Evolutionary conservation across 805 yeast genomes (phyloP), one percentile per base, ranked within the genome.

Genomic region (Zygoascus tannicola): DNA sequence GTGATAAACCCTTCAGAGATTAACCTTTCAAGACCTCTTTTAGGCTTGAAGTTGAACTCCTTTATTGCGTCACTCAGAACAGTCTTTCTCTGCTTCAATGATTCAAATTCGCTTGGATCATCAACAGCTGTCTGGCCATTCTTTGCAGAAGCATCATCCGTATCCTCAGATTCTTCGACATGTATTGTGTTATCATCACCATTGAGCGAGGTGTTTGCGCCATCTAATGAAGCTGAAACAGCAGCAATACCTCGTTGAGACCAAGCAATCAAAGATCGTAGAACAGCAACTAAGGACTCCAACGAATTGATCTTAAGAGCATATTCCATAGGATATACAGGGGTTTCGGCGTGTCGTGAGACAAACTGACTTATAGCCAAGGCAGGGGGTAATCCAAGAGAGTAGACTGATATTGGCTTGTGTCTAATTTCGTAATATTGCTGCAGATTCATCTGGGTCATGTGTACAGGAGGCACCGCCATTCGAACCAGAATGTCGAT

Each of bases 61-160:
- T 74, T 73, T 14, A 86, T 73, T 43, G 88, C 88, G 47, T 85
- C 92, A 20, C 82, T 70, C 32, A 90, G 67, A 2, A 82, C 82
- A 28, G 83, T 86, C 61, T 92, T 92, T 46, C 90, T 71, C 54
- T 78, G 83, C 56, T 92, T 94, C 52, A 80, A 73, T 40, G 73
- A 77, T 54, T 88, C 97, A 62, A 92, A 90, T 60, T 86, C 94
- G 18, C 75, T 73, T 1, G 94, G 88, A 53, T 81, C 85, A 56
- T 83, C 94, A 14, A 67, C 52, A 8, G 52, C 41, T 16, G 40
- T 19, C 7, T 38, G 41, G 5, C 38, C 37, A 15, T 40, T 22
- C 10, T 19, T 20, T 14, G 45, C 22, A 26, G 23, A 35, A 8
- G 38, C 30, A 8, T 34, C 41, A 12, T 35, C 45, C 18, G 21